Conservation (phyloP, 2,329 filamentous ascomycete genomes). For the Ophiostoma novo-ulmi region DNA sequence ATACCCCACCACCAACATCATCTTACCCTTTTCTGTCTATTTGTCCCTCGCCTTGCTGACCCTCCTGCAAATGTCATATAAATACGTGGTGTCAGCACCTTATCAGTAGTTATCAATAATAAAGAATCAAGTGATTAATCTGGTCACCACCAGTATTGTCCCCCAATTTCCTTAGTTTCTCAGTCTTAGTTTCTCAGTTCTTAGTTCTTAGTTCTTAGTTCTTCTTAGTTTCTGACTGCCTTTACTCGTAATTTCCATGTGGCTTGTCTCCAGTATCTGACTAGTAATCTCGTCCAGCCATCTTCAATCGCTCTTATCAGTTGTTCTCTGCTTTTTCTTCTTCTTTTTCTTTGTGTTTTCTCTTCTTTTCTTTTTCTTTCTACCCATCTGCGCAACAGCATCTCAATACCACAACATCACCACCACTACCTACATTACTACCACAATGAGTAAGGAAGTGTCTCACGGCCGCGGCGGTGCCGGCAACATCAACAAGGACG, state of each 20-base stretch:
- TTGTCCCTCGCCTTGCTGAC: constrained; percentile 18
- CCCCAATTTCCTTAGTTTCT: no score
- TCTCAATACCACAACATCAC: background rate
- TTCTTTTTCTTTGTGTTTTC: constrained; percentile 22
- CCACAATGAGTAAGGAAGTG: constrained; percentile 38
- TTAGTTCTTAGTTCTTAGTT: background rate
- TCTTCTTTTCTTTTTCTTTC: background rate
- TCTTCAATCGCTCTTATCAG: background rate
- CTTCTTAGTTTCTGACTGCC: background rate
- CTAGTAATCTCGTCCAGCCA: background rate
- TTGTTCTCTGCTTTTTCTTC: background rate
- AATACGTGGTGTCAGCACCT: constrained; percentile 13
- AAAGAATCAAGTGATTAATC: background rate
- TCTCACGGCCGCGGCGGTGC: constrained; percentile 58
- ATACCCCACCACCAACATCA: background rate
- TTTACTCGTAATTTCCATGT: background rate
- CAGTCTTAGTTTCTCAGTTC: background rate
- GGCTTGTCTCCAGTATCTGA: background rate
- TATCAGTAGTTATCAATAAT: constrained; percentile 10
- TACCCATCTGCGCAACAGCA: background rate
- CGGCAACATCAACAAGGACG: constrained; percentile 56
- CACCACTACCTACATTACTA: background rate
- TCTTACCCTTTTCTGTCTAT: background rate
- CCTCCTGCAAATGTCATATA: background rate
- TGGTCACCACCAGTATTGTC: no score